Evolutionary conservation across 208 protist genomes (phyloP).

Genomic region (Wallacemonas collosoma): DNA sequence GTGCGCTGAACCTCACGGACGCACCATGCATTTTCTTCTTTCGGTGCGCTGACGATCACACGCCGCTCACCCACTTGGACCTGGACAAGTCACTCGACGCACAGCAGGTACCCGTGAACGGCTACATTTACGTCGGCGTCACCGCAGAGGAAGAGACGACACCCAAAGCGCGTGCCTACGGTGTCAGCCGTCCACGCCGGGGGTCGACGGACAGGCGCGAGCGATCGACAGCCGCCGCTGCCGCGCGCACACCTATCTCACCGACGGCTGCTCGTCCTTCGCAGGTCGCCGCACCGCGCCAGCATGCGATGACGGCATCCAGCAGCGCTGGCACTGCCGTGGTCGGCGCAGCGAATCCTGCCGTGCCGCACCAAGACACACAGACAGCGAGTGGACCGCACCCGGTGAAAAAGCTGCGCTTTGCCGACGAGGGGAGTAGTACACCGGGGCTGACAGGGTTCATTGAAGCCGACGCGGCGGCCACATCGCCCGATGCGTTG

Average conservation of each 20-base stretch:
- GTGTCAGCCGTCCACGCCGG: slow-evolving; percentile 10
- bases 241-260: no score
- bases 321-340: neutral
- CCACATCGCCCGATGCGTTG: neutral
- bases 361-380: no score
- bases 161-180: slow-evolving; percentile 15
- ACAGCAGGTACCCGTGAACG: slow-evolving; percentile 13
- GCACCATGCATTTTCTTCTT: slow-evolving; percentile 20
- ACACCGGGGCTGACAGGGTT: no score
- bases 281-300: neutral
- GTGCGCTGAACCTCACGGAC: slow-evolving; percentile 20
- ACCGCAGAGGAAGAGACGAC: slow-evolving; percentile 19
- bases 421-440: slow-evolving; percentile 10
- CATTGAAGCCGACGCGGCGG: neutral
- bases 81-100: slow-evolving; percentile 28
- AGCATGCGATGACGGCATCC: neutral
- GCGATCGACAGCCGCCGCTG: neutral
- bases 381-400: neutral
- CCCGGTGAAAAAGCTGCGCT: slow-evolving; percentile 22
- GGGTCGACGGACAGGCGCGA: neutral
- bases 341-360: neutral
- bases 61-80: slow-evolving; percentile 24
- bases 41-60: slow-evolving; percentile 16
- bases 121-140: slow-evolving; percentile 29
- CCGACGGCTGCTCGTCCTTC: neutral